Evolutionary conservation across 768 basidiomycete species (phyloP), one percentile per base, ranked within the genome.

Genomic region (Lactarius sanguifluus): DNA sequence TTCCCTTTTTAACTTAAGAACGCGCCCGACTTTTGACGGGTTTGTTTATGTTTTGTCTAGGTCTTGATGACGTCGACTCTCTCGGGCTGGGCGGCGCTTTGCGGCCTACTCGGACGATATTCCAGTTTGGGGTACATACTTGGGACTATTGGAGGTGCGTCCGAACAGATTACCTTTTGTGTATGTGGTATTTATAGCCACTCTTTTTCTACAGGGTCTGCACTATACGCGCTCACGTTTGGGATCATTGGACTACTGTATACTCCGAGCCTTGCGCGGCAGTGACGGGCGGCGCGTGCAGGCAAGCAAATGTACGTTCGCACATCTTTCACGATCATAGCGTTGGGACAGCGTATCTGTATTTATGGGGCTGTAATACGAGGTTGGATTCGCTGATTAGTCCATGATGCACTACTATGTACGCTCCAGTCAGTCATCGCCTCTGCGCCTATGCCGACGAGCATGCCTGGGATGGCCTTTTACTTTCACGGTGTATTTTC

Each of bases 181-280:
- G 69, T 85, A 89, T 89, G 72, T 52, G 25, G 50, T 28, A 52
- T 13, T 52, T 25, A 52, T 25, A 12, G 3, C 6, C 9, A 40
- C 47, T 54, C 40, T 43, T 25, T 61, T 64, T 47, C 2, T 55
- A 16, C 70, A 92, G 90, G 88, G 13, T 86, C 85, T 13, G 87
- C 86, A 12, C 74, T 90, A 56, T 92, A 92, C 70, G 85, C 85
- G 9, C 79, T 91, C 50, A 79, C 79, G 23, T 90, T 92, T 72
- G 91, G 91, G n/a, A 75, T 91, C 41, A 81, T 92, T 64, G 91
- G 90, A 3, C 79, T 92, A 25, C 77, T 92, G 60, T 88, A 90
- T 16, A 83, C 83, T 30, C 89, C 89, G 36, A 65, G 68, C 30
- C 60, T 70, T 25, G 62, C 59, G 20, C 64, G 70, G 2, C 56